Conservation (phyloP, 2,329 filamentous ascomycete species). For the Trichophyton mentagrophytes region DNA sequence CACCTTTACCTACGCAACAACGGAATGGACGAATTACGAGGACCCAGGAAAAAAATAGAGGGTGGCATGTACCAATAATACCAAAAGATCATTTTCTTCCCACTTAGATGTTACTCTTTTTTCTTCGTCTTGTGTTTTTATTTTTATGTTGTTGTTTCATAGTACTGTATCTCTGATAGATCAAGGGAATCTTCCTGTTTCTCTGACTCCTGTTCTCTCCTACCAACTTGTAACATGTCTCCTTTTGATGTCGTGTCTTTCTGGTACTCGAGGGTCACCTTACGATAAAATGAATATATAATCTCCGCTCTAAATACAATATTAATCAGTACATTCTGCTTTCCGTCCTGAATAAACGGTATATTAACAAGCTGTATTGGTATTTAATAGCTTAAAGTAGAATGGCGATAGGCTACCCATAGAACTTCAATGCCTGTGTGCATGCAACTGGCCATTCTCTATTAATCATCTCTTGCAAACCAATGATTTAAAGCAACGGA, state of each 20-base stretch:
- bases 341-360: no score
- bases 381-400: no score
- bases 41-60: background rate
- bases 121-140: background rate
- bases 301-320: background rate
- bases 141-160: background rate
- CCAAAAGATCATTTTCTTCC: background rate
- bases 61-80: constrained; percentile 2
- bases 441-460: no score
- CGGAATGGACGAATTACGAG: background rate
- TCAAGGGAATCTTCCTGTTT: background rate
- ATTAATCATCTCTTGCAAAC: no score
- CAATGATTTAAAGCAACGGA: no score
- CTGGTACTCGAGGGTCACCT: background rate
- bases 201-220: background rate
- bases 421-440: no score
- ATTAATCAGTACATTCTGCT: no score
- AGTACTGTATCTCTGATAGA: constrained; percentile 1
- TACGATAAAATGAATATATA: background rate
- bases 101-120: background rate
- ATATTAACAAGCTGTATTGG: no score
- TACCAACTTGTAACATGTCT: background rate
- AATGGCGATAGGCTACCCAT: no score
- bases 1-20: background rate
- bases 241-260: background rate